Conservation (phyloP, 208 protist genomes). For the Leishmania tarentolae region DNA sequence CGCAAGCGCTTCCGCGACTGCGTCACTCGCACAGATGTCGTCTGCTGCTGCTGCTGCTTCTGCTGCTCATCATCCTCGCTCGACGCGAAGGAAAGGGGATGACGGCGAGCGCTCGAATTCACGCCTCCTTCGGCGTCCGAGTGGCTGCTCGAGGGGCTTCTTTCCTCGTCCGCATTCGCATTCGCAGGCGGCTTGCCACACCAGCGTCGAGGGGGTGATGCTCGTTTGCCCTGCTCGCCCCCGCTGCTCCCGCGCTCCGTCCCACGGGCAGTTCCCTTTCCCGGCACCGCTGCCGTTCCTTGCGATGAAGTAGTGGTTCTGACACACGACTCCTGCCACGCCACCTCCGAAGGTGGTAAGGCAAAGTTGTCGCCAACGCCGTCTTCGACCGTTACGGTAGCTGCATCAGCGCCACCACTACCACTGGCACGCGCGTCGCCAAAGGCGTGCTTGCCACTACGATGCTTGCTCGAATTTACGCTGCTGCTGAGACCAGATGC, state of each 20-base stretch:
- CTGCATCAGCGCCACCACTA: neutral
- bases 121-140: neutral
- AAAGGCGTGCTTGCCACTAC: neutral
- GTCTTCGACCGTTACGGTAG: neutral
- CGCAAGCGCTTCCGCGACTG: conserved; percentile 1
- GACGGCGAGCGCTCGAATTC: neutral
- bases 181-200: neutral
- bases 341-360: conserved; percentile 21
- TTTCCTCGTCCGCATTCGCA: neutral
- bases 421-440: conserved; percentile 1
- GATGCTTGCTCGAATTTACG: conserved; percentile 2
- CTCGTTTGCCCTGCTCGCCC: neutral
- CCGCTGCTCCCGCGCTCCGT: conserved; percentile 1
- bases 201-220: neutral
- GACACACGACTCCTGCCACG: conserved; percentile 6
- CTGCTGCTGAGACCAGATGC: neutral
- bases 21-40: neutral
- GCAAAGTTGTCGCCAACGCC: conserved; percentile 16
- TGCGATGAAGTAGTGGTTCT: neutral
- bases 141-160: neutral
- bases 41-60: conserved; percentile 6
- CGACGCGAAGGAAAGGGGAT: conserved; percentile 1
- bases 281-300: neutral
- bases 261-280: neutral
- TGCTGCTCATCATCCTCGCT: conserved; percentile 6